These are phyloP conservation scores for Ilex paraguariensis DNA, from an alignment of 305 asterid genomes.

Conservation along the genomic window DNA sequence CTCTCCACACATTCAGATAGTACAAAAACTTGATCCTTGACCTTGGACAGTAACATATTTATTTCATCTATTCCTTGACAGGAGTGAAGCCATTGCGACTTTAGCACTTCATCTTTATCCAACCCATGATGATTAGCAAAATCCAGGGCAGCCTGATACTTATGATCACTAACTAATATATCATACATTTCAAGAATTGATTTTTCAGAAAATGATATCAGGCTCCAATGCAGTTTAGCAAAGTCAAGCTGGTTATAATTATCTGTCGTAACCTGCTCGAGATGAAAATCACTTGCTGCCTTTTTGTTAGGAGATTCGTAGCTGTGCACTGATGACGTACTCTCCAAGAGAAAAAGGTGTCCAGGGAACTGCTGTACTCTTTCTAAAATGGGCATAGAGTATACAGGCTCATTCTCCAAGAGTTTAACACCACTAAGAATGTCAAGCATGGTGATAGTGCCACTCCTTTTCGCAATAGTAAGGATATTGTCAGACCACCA, in stretches of 20 bases:
- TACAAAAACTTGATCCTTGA: slow-evolving; percentile 67
- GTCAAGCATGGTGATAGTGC: slow-evolving; percentile 60
- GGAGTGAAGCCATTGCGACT: slow-evolving; percentile 88
- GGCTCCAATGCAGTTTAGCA: slow-evolving; percentile 63
- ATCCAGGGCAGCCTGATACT: slow-evolving; percentile 69
- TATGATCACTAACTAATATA: slow-evolving; percentile 49
- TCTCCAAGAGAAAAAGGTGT: slow-evolving; percentile 66
- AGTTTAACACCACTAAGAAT: slow-evolving; percentile 35
- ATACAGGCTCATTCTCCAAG: slow-evolving; percentile 44
- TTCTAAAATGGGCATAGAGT: slow-evolving; percentile 69
- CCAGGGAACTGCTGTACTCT: slow-evolving; percentile 60
- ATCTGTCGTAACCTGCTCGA: slow-evolving; percentile 32
- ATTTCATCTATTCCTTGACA: slow-evolving; percentile 70
- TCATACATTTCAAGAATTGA: slow-evolving; percentile 76
- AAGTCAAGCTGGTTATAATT: slow-evolving; percentile 34
- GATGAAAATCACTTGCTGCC: slow-evolving; percentile 21
- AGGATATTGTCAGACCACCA: slow-evolving; percentile 92
- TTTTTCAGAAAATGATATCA: slow-evolving; percentile 61
- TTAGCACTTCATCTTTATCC: slow-evolving; percentile 85
- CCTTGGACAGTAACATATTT: slow-evolving; percentile 49
- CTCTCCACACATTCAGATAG: slow-evolving; percentile 70
- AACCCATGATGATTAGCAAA: slow-evolving; percentile 78
- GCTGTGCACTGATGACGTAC: slow-evolving; percentile 36
- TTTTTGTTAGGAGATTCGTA: slow-evolving; percentile 34
- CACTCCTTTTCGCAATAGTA: slow-evolving; percentile 56